Conservation (phyloP, 208 protist genomes). For the Crithidia bombi region DNA sequence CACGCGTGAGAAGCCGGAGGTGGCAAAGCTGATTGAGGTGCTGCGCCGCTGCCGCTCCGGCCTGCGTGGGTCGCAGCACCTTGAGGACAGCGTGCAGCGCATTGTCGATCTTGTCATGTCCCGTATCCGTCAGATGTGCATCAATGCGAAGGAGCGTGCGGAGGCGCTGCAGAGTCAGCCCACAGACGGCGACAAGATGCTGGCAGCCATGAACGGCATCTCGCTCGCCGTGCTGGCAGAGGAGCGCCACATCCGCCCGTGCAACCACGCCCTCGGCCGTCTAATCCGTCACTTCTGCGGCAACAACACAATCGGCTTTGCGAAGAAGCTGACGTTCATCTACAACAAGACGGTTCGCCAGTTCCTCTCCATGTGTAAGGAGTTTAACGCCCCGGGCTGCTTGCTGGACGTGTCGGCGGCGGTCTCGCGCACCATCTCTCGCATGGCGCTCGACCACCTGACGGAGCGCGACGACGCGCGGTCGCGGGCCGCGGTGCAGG, state of each 20-base stretch:
- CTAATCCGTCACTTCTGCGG: slow-evolving; percentile 58
- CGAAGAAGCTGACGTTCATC: slow-evolving; percentile 62
- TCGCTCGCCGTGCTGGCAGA: slow-evolving; percentile 49
- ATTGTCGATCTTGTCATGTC: slow-evolving; percentile 58
- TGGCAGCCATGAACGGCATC: slow-evolving; percentile 63
- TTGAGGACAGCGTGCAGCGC: slow-evolving; percentile 55
- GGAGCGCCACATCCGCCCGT: slow-evolving; percentile 62
- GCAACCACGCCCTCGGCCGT: slow-evolving; percentile 34
- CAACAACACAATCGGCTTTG: slow-evolving; percentile 65
- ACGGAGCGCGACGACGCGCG: slow-evolving; percentile 20
- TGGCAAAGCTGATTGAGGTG: slow-evolving; percentile 34
- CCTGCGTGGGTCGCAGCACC: slow-evolving; percentile 55
- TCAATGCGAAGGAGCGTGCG: slow-evolving; percentile 31
- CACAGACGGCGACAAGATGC: slow-evolving; percentile 48
- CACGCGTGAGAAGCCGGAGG: slow-evolving; percentile 33
- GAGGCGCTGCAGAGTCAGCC: slow-evolving; percentile 38
- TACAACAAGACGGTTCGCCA: slow-evolving; percentile 63
- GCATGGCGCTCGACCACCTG: slow-evolving; percentile 50
- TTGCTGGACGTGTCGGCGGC: slow-evolving; percentile 44
- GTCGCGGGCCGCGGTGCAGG: slow-evolving; percentile 32
- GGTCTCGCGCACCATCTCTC: slow-evolving; percentile 52
- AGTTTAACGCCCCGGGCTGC: slow-evolving; percentile 46
- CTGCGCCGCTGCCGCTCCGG: slow-evolving; percentile 41
- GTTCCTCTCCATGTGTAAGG: slow-evolving; percentile 62
- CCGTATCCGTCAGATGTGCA: slow-evolving; percentile 51